Evolutionary conservation across 2,329 filamentous ascomycete species (phyloP), one percentile per base, ranked within the genome.

Genomic region (Fusarium avenaceum): DNA sequence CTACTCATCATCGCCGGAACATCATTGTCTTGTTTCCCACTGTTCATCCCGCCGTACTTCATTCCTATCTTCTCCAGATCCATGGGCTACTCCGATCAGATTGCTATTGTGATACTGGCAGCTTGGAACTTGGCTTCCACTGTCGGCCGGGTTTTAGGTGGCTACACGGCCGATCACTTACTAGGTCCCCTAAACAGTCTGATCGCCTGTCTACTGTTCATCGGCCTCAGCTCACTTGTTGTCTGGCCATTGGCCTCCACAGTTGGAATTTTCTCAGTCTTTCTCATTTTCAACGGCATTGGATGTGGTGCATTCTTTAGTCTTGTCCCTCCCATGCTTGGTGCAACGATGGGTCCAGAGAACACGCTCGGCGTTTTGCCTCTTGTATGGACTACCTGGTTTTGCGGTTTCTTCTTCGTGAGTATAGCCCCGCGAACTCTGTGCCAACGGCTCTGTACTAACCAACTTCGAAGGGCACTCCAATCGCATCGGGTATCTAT

Each of bases 221-320:
- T 74, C n/a, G 69, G 72, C 0, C 30, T 76, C 3, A 76, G 75
- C 24, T 73, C 72, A 0, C 55, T 76, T 2, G 56, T 72, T 2
- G 61, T 76, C 0, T 76, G 75, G 75, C 75, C 74, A 0, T 51
- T 76, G 9, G 71, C 75, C 0, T 74, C 71, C 0, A 70, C 70
- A 0, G 74, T 75, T 4, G 74, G 69, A 0, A 60, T 73, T 2
- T 73, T 72, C 32, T 60, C 70, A 0, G n/a, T 67, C 1, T 72
- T 74, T 9, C 50, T 72, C 1, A 35, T 74, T 2, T 52, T 76
- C 7, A 76, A 76, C 11, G 75, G 75, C 1, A 67, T 76, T 15
- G 74, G 75, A 1, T 76, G 74, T 3, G 75, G 75, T 3, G 72
- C 74, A 0, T 76, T 75, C 47, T 76, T 76, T n/a, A 76, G 75